Evolutionary conservation across 208 protist genomes (phyloP).

Genomic region (Wallacemonas rigidus): DNA sequence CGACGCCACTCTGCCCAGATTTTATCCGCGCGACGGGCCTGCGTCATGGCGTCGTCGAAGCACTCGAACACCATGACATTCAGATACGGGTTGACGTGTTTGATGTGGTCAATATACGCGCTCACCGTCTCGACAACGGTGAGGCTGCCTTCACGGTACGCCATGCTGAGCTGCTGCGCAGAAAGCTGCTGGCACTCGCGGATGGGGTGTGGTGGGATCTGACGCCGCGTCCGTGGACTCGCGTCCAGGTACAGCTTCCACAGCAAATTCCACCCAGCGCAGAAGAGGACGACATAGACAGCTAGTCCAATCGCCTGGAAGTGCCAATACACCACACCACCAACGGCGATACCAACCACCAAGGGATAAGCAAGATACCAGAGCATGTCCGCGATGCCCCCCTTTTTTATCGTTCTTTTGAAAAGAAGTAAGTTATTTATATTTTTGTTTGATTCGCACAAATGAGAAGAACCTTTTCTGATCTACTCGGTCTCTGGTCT

Average conservation of each 20-base stretch:
- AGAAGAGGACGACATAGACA: slow-evolving; percentile 37
- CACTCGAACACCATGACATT: slow-evolving; percentile 83
- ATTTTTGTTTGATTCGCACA: neutral
- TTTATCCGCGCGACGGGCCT: slow-evolving; percentile 57
- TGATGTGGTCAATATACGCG: slow-evolving; percentile 84
- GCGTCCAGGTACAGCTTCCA: slow-evolving; percentile 47
- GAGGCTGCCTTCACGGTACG: slow-evolving; percentile 59
- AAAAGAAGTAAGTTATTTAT: neutral
- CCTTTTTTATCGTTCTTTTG: slow-evolving; percentile 19
- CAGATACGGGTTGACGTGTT: slow-evolving; percentile 77
- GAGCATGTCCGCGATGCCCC: slow-evolving; percentile 5
- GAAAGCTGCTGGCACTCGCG: slow-evolving; percentile 79
- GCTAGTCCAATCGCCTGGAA: slow-evolving; percentile 38
- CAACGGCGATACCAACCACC: slow-evolving; percentile 21
- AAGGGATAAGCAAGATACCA: slow-evolving; percentile 16
- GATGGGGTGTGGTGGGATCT: slow-evolving; percentile 69
- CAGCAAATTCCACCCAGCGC: slow-evolving; percentile 44
- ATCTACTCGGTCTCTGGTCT: too few relatives aligned
- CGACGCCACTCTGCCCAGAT: slow-evolving; percentile 65
- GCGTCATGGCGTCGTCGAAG: slow-evolving; percentile 76
- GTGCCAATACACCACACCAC: slow-evolving; percentile 21
- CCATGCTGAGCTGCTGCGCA: slow-evolving; percentile 64
- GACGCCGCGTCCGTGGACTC: slow-evolving; percentile 62
- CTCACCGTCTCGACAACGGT: slow-evolving; percentile 63
- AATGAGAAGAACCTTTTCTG: too few relatives aligned